Percentiles rank a stretch among this genome's conserved stretches.
Evolutionary conservation across 495 filamentous ascomycete genomes (phyloP).

Genomic region (Penicillium lagena): DNA sequence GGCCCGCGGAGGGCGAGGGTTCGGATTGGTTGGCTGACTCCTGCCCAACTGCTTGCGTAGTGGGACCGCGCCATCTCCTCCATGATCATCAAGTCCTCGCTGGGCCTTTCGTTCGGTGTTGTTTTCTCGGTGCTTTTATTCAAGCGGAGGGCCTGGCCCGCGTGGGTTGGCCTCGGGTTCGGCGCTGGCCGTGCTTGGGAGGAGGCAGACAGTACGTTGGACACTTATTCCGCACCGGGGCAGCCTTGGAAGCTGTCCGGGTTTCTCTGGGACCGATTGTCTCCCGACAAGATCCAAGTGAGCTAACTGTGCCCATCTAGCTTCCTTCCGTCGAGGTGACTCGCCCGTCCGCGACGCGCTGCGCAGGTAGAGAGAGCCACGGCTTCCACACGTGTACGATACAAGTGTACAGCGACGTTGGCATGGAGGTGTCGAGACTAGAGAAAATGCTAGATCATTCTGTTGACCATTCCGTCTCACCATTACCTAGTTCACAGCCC

Average conservation of each 20-base stretch:
- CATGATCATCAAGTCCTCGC: slow-evolving; percentile 85
- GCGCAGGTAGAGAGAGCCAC: slow-evolving; percentile 28
- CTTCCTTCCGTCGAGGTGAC: slow-evolving; percentile 44
- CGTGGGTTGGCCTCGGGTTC: slow-evolving; percentile 85
- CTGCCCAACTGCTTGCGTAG: slow-evolving; percentile 39
- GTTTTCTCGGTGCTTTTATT: slow-evolving; percentile 98
- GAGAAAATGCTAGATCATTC: slow-evolving; percentile 8
- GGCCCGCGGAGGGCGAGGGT: background rate
- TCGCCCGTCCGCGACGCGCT: slow-evolving; percentile 39
- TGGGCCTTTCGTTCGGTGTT: slow-evolving; percentile 93
- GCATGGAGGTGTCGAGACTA: background rate
- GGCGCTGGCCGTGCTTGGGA: slow-evolving; percentile 95
- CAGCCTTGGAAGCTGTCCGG: too few species aligned
- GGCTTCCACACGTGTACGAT: slow-evolving; percentile 34
- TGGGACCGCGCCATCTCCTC: slow-evolving; percentile 98
- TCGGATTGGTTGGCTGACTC: slow-evolving; percentile 13
- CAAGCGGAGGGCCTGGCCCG: slow-evolving; percentile 95
- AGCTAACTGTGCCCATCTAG: slow-evolving; percentile 18
- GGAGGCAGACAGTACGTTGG: slow-evolving; percentile 55
- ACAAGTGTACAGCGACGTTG: slow-evolving; percentile 31
- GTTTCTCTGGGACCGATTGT: too few species aligned
- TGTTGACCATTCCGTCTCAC: background rate
- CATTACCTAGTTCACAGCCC: too few species aligned
- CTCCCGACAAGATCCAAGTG: background rate
- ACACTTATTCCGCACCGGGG: too few species aligned